Evolutionary conservation across 306 rosid genomes (phyloP).

Genomic region (Lithocarpus polystachyus): DNA sequence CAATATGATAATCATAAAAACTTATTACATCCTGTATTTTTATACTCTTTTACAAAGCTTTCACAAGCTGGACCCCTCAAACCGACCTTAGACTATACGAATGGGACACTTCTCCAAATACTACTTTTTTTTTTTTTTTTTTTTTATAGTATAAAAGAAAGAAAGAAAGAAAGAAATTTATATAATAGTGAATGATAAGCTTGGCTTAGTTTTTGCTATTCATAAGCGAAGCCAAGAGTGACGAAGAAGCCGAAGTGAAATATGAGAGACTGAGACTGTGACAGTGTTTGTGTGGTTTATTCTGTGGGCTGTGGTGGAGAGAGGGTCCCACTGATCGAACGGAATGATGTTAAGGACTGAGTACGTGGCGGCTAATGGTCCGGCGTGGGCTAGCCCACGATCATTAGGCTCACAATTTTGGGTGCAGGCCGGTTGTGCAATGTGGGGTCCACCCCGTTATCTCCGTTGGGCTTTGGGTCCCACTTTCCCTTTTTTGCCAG

Average conservation of each 20-base stretch:
- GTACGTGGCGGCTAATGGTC: slow-evolving; percentile 58
- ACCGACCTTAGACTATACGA: slow-evolving; percentile 71
- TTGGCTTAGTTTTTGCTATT: slow-evolving; percentile 10
- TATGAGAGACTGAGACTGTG: background rate
- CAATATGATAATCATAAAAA: slow-evolving; percentile 8
- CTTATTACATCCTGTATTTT: background rate
- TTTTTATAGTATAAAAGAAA: background rate
- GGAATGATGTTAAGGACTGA: slow-evolving; percentile 23
- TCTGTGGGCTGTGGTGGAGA: slow-evolving; percentile 34
- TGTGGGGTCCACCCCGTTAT: slow-evolving; percentile 38
- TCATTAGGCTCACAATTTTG: slow-evolving; percentile 41
- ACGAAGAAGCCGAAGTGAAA: too few species aligned
- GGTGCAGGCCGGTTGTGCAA: slow-evolving; percentile 32
- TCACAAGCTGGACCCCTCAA: slow-evolving; percentile 35
- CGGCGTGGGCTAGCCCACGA: slow-evolving; percentile 65
- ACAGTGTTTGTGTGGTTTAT: background rate
- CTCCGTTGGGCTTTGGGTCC: background rate
- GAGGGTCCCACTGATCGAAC: slow-evolving; percentile 33
- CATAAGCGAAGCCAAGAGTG: background rate
- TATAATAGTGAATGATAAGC: background rate
- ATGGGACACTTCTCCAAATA: slow-evolving; percentile 73
- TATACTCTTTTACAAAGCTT: slow-evolving; percentile 11
- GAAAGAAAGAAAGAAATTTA: background rate
- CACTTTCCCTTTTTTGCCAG: background rate
- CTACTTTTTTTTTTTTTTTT: background rate